These are phyloP conservation scores for Casuarina glauca DNA, from an alignment of 306 rosid species.

Conservation along the genomic window DNA sequence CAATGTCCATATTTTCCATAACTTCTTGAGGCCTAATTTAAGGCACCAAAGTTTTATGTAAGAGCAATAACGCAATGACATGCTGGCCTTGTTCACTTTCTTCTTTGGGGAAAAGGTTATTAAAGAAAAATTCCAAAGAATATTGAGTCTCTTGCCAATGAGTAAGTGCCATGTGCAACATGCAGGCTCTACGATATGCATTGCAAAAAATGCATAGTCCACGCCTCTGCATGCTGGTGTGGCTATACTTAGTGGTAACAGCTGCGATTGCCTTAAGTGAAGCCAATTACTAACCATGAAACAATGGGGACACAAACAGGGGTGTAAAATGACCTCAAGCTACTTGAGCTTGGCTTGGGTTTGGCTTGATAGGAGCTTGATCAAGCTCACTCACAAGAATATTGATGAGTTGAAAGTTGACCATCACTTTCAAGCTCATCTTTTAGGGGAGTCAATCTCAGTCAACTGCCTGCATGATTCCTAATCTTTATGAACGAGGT, in stretches of 20 bases:
- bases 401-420: neutral
- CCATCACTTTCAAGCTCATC: neutral
- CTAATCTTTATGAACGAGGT: neutral
- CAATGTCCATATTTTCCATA: neutral
- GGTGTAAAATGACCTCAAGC: neutral
- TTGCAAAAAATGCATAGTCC: neutral
- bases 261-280: neutral
- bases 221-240: neutral
- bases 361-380: neutral
- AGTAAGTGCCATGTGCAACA: neutral
- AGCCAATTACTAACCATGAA: neutral
- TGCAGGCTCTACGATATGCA: neutral
- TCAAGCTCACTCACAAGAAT: neutral
- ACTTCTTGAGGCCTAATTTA: neutral
- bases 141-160: neutral
- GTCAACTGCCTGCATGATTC: neutral
- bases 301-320: neutral
- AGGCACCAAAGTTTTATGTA: neutral
- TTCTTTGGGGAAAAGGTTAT: neutral
- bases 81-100: neutral
- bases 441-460: neutral
- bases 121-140: neutral
- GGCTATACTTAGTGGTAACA: neutral
- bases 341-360: neutral
- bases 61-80: neutral